A percentile compares a stretch with the other conserved stretches of the same genome.
Conservation (phyloP, 805 yeast genomes). For the Ogataea pignaliae region DNA sequence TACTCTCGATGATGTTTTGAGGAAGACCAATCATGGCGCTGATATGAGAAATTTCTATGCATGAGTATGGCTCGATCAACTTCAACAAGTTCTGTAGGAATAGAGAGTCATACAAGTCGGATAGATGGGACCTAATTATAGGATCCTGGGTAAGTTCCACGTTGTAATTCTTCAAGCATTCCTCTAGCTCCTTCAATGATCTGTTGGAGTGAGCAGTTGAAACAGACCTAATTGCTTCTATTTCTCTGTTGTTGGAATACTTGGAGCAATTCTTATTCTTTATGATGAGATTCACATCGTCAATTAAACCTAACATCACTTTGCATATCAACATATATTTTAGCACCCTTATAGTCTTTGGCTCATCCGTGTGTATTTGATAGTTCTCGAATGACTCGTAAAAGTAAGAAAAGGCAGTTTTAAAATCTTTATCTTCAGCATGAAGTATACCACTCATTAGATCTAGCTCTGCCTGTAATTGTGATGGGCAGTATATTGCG, state of each 20-base stretch:
- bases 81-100: slow-evolving; percentile 90
- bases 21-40: slow-evolving; percentile 87
- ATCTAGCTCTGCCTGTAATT: slow-evolving; percentile 89
- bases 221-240: slow-evolving; percentile 94
- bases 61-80: slow-evolving; percentile 92
- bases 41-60: slow-evolving; percentile 89
- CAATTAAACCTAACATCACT: slow-evolving; percentile 84
- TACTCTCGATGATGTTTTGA: slow-evolving; percentile 85
- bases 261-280: slow-evolving; percentile 51
- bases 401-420: slow-evolving; percentile 93
- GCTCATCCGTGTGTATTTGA: slow-evolving; percentile 44
- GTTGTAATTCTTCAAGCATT: slow-evolving; percentile 66
- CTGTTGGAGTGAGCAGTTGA: slow-evolving; percentile 87
- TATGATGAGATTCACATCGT: slow-evolving; percentile 78
- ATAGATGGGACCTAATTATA: slow-evolving; percentile 86
- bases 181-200: slow-evolving; percentile 86
- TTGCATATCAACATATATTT: slow-evolving; percentile 91
- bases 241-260: slow-evolving; percentile 61
- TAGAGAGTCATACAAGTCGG: slow-evolving; percentile 87
- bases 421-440: slow-evolving; percentile 95
- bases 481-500: slow-evolving; percentile 91
- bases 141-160: slow-evolving; percentile 79
- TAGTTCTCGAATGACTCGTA: slow-evolving; percentile 93
- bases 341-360: slow-evolving; percentile 54
- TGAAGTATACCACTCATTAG: slow-evolving; percentile 92